phyloP scores from a whole-genome alignment of 192 early-diverging fungal genomes.

The Lobosporangium transversale region DNA sequence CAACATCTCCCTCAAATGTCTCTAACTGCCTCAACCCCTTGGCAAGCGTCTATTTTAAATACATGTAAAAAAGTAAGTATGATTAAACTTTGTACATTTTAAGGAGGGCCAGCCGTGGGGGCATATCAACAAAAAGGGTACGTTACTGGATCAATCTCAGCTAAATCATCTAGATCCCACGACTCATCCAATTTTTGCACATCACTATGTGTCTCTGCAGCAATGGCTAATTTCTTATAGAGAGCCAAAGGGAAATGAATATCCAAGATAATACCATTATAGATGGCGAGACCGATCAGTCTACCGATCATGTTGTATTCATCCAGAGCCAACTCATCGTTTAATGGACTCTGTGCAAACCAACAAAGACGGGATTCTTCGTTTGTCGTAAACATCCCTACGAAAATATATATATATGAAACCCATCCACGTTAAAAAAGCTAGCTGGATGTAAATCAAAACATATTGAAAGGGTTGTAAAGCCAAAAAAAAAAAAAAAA shows the following conservation, averaged over 20 bases:
- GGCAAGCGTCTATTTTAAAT: slow-evolving; percentile 62
- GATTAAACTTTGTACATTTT: too few species aligned
- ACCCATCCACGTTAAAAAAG: too few species aligned
- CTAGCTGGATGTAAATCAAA: too few species aligned
- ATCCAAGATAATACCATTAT: slow-evolving; percentile 92
- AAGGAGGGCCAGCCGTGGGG: too few species aligned
- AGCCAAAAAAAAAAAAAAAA: too few species aligned
- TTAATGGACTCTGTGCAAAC: slow-evolving; percentile 73
- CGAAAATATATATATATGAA: neutral
- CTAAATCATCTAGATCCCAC: slow-evolving; percentile 78
- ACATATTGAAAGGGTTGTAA: too few species aligned
- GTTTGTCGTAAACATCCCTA: slow-evolving; percentile 79
- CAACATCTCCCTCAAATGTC: slow-evolving; percentile 72
- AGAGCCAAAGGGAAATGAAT: slow-evolving; percentile 87
- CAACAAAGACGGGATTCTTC: slow-evolving; percentile 87
- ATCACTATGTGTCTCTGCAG: slow-evolving; percentile 22
- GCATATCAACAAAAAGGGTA: neutral
- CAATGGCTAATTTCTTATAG: slow-evolving; percentile 83
- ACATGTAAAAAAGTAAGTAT: too few species aligned
- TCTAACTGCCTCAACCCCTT: slow-evolving; percentile 82
- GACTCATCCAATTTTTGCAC: slow-evolving; percentile 57
- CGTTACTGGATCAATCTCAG: slow-evolving; percentile 77
- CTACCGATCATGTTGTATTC: slow-evolving; percentile 91
- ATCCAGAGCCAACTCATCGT: slow-evolving; percentile 63
- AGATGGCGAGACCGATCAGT: slow-evolving; percentile 91